Base-by-base conservation (phyloP, 2,329 filamentous ascomycete genomes). In the Davidsoniella eucalypti region DNA sequence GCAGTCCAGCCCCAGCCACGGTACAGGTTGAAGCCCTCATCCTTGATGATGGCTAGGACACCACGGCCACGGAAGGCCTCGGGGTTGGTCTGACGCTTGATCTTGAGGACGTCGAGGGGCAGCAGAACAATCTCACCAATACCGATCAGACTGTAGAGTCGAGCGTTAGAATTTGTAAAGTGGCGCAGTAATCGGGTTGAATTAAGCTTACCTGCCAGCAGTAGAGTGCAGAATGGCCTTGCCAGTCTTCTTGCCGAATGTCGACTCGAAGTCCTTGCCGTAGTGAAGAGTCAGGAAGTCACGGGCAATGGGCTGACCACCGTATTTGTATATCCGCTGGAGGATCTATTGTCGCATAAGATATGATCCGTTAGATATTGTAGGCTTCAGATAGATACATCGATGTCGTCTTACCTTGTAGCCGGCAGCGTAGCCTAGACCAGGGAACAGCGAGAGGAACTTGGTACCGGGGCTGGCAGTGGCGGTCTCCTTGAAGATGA, bases 21-120 rank as follows among this genome's bases (percentile, higher is more conserved):
- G 72, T 98, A 98, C 47, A 98, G 70, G 46, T 87, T 87, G 61
- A 96, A 93, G 36, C 92, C 92, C 67, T 98, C 92, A 62, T 98
- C 92, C 53, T 78, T 76, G 55, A 98, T 76, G 57, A 98, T 96
- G 67, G 76, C 82, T 63, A 96, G 70, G 54, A 98, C 74, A 55
- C 92, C 92, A 60, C 92, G 84, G 58, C 90, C 90, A 58, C 87
- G 80, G 80, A 98, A 98, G 36, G 92, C 88, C 63, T 96, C 92
- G 39, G 92, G 92, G 73, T 98, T 98, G 58, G 92, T 98, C 72
- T 98, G 92, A 61, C 92, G 82, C 78, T 98, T 98, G 72, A 98
- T 98, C 78, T 98, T 98, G 56, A 98, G 77, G 38, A 98, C 90
- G 60, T 98, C 92, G 54, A 98, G 78, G 40, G 92, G 92, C 39